Base-by-base conservation (phyloP, 345 rosid genomes). In the Boechera retrofracta region DNA sequence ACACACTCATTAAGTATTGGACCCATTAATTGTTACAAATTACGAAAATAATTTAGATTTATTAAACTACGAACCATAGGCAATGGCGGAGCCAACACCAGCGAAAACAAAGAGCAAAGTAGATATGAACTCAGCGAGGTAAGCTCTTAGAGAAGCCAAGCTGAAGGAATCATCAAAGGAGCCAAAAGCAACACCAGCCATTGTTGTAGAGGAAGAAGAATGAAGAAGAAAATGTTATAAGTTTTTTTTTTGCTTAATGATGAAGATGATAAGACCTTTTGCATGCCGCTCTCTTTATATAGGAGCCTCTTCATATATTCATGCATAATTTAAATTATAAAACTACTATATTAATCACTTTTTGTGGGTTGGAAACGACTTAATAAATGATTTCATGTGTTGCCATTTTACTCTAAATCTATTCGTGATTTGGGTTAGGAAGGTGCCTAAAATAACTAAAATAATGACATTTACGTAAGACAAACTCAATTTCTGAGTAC, bases 1-100 rank as follows among this genome's bases (percentile, higher is more conserved):
- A 71, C 67, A 71, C 59, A 29, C 56, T 71, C 35, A 55, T 35
- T 64, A 28, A 56, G 45, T 56, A 28, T 54, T 47, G 33, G 59
- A 63, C 42, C 24, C 13, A 28, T 28, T 41, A 45, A 16, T 13
- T 48, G 69, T 41, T 65, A 58, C 64, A 51, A 8, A 32, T 45
- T 1, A 53, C 3, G 8, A 21, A 58, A 4, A 6, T 0, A 4
- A 39, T 51, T 42, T 13, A 55, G n/a, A 64, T 21, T 11, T 18
- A 6, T 21, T 21, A 66, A 39, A 24, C 31, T 21, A 74, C 67
- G 53, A 66, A 94, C 98, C 84, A 63, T 84, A 94, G 77, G 97
- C 97, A 7, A 94, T 89, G 86, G 94, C 96, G 10, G 97, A 94
- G 58, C 98, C 97, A 79, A 92, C 97, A 10, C 97, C 97, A 35